Evolutionary conservation across 495 filamentous ascomycete genomes (phyloP).

Genomic region (Penicillium subrubescens): DNA sequence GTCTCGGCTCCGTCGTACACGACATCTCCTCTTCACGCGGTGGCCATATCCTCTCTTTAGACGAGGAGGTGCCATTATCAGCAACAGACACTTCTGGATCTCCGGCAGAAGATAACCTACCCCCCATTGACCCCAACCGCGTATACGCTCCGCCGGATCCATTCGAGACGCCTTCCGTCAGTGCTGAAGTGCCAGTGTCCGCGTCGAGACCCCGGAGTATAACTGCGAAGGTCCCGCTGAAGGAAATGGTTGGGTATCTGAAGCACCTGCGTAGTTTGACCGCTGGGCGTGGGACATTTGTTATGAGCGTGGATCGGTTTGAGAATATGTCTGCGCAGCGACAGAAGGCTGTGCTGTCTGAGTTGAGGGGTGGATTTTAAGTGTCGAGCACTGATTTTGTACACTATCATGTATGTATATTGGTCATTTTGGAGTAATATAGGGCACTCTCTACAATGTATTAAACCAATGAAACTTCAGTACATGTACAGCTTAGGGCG

Average conservation of each 20-base stretch:
- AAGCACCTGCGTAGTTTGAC: constrained; percentile 88
- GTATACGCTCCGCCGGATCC: constrained; percentile 87
- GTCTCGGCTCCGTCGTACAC: constrained; percentile 83
- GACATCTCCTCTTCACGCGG: constrained; percentile 83
- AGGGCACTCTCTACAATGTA: constrained; percentile 10
- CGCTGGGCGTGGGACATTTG: constrained; percentile 84
- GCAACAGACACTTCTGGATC: constrained; percentile 25
- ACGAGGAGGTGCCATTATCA: constrained; percentile 53
- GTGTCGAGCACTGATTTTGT: not conserved
- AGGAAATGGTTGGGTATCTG: constrained; percentile 97
- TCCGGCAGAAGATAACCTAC: constrained; percentile 28
- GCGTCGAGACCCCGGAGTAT: constrained; percentile 60
- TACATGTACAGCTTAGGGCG: constrained; percentile 4
- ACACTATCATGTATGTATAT: constrained; percentile 3
- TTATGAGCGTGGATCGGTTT: constrained; percentile 89
- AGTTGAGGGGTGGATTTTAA: constrained; percentile 46
- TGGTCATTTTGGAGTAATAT: not conserved
- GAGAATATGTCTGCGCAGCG: constrained; percentile 75
- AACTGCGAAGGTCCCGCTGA: constrained; percentile 82
- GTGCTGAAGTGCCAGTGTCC: constrained; percentile 23
- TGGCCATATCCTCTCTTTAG: constrained; percentile 81
- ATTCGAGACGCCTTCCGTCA: constrained; percentile 58
- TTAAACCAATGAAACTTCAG: not conserved
- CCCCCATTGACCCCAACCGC: constrained; percentile 62
- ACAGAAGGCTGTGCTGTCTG: constrained; percentile 57